Percentiles rank a stretch among this genome's conserved stretches.
These are phyloP conservation scores for Penicillium rolfsii DNA, from an alignment of 2,329 filamentous ascomycete species.

Conservation along the genomic window DNA sequence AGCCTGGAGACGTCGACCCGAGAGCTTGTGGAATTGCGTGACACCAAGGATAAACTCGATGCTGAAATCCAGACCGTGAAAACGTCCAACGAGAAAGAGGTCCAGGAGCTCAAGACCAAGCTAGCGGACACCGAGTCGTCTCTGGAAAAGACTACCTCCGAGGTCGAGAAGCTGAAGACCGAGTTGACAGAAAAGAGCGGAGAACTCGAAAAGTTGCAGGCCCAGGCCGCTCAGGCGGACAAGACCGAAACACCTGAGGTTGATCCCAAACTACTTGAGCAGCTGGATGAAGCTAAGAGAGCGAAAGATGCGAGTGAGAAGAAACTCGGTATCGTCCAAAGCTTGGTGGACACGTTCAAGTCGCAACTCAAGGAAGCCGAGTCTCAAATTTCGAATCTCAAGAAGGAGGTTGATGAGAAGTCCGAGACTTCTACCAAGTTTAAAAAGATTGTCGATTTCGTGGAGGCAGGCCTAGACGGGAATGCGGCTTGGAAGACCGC, in stretches of 20 bases:
- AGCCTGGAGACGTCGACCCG: slow-evolving; percentile 69
- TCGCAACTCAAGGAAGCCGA: slow-evolving; percentile 59
- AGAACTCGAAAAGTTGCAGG: slow-evolving; percentile 43
- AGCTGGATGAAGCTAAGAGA: slow-evolving; percentile 41
- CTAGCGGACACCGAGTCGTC: slow-evolving; percentile 38
- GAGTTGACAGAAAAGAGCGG: slow-evolving; percentile 48
- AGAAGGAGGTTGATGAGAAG: slow-evolving; percentile 48
- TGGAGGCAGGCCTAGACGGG: slow-evolving; percentile 44
- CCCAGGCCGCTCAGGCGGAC: slow-evolving; percentile 31
- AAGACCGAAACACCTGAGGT: slow-evolving; percentile 26
- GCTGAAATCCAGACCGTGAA: slow-evolving; percentile 51
- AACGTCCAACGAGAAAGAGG: slow-evolving; percentile 45
- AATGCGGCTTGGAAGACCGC: slow-evolving; percentile 42
- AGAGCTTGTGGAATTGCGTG: slow-evolving; percentile 61
- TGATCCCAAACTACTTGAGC: slow-evolving; percentile 32
- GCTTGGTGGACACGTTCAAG: slow-evolving; percentile 59
- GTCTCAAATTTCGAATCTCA: slow-evolving; percentile 50
- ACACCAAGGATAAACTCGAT: slow-evolving; percentile 56
- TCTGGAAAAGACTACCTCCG: slow-evolving; percentile 33
- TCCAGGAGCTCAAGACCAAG: slow-evolving; percentile 47
- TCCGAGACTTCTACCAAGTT: slow-evolving; percentile 38
- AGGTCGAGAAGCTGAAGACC: slow-evolving; percentile 40
- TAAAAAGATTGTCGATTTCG: slow-evolving; percentile 44
- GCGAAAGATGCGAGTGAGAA: slow-evolving; percentile 53
- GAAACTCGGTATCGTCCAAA: slow-evolving; percentile 57